A percentile compares a stretch with the other conserved stretches of the same genome.
These are phyloP conservation scores for Eutypa lata DNA, from an alignment of 2,329 filamentous ascomycete genomes.

Conservation along the genomic window DNA sequence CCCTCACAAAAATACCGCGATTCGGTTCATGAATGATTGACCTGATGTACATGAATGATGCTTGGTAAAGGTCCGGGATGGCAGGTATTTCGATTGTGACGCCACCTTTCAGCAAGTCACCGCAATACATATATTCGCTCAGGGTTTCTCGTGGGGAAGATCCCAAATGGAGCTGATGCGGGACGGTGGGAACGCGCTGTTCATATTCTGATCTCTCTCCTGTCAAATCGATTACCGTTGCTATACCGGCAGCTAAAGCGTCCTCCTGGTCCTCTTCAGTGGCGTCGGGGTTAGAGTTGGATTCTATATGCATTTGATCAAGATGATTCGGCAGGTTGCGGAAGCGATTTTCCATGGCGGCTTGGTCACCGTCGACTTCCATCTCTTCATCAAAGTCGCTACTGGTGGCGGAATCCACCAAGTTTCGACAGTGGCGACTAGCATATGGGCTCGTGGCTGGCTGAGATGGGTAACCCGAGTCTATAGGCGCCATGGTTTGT, in stretches of 20 bases:
- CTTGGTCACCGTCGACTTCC: constrained; percentile 6
- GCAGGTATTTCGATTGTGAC: constrained; percentile 17
- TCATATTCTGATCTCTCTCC: neutral
- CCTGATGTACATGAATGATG: constrained; percentile 23
- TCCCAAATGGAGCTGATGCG: neutral
- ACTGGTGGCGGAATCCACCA: neutral
- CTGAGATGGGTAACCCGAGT: no score
- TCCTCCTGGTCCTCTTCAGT: constrained; percentile 6
- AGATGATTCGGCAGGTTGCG: constrained; percentile 5
- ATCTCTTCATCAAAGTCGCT: constrained; percentile 10
- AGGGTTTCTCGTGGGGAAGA: neutral
- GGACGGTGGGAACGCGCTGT: neutral
- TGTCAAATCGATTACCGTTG: constrained; percentile 24
- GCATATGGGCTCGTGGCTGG: neutral
- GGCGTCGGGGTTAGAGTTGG: neutral
- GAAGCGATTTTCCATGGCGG: constrained; percentile 14
- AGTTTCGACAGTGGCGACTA: neutral
- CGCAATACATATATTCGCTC: constrained; percentile 9
- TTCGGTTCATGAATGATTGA: constrained; percentile 13
- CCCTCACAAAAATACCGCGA: constrained; percentile 20
- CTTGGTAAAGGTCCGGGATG: constrained; percentile 7
- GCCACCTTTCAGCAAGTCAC: constrained; percentile 12
- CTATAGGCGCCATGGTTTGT: no score
- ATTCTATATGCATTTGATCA: neutral
- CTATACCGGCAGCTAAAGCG: constrained; percentile 9